Evolutionary conservation across 1,139 yeast species (phyloP).

Genomic region (Debaryomyces subglobosus): DNA sequence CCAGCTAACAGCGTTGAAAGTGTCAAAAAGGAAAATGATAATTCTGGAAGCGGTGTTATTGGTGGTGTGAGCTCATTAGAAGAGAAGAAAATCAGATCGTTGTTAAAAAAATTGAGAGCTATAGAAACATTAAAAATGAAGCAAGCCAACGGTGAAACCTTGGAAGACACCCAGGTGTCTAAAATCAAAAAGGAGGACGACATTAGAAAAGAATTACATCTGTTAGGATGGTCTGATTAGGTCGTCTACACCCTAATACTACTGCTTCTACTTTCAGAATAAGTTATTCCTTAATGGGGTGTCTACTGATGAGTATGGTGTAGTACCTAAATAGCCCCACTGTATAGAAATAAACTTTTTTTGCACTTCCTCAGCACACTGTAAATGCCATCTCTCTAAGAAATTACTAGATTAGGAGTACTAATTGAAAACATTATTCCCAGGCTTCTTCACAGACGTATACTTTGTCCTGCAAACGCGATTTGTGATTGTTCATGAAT

Average conservation of each 20-base stretch:
- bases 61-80: conserved; percentile 73
- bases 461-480: background rate
- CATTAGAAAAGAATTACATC: conserved; percentile 69
- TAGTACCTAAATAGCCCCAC: background rate
- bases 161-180: conserved; percentile 90
- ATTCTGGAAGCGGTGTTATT: conserved; percentile 36
- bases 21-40: conserved; percentile 20
- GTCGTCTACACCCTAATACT: background rate
- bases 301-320: background rate
- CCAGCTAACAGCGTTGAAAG: conserved; percentile 22
- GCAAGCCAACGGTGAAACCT: conserved; percentile 78
- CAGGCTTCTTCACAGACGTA: background rate
- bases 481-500: background rate
- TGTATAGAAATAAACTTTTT: conserved; percentile 4
- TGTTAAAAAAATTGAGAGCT: conserved; percentile 91
- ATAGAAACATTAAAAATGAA: conserved; percentile 87
- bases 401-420: conserved; percentile 4
- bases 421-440: background rate
- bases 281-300: background rate
- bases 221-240: conserved; percentile 69
- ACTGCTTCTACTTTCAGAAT: background rate
- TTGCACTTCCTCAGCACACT: background rate
- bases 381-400: background rate
- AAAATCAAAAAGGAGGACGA: conserved; percentile 86
- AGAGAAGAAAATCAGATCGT: conserved; percentile 88